A percentile compares a stretch with the other conserved stretches of the same genome.
phyloP scores from a whole-genome alignment of 1,139 yeast genomes.

The Yamadazyma sp. region DNA sequence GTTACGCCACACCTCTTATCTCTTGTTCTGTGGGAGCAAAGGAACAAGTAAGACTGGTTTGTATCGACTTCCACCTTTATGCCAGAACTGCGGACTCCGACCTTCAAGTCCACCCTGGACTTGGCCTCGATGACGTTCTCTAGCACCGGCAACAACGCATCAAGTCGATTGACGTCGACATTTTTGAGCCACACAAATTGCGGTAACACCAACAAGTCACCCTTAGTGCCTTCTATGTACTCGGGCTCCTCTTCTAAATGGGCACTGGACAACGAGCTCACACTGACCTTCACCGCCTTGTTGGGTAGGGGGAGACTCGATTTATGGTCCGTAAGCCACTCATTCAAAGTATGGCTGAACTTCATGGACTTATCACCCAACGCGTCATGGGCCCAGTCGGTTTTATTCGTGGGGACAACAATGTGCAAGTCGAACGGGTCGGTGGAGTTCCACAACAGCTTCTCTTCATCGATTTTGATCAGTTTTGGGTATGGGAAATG shows the following conservation, averaged over 20 bases:
- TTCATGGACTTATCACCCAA: constrained; percentile 47
- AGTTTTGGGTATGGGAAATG: constrained; percentile 55
- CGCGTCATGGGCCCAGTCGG: constrained; percentile 85
- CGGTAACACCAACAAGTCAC: constrained; percentile 71
- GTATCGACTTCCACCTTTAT: constrained; percentile 25
- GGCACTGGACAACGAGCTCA: constrained; percentile 46
- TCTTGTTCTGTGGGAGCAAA: constrained; percentile 88
- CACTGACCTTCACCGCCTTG: constrained; percentile 49
- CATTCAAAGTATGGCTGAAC: constrained; percentile 48
- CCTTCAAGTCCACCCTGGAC: constrained; percentile 6
- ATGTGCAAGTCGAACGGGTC: constrained; percentile 69
- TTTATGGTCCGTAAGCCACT: constrained; percentile 41
- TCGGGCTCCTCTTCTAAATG: constrained; percentile 40
- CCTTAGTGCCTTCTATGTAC: constrained; percentile 40
- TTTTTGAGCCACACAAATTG: constrained; percentile 71
- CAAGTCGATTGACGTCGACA: constrained; percentile 46
- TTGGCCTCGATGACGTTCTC: constrained; percentile 7
- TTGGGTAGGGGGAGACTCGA: constrained; percentile 17
- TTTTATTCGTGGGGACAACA: constrained; percentile 76
- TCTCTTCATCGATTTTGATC: constrained; percentile 47
- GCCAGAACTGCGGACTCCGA: constrained; percentile 3
- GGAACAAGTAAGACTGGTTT: constrained; percentile 59
- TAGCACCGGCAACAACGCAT: constrained; percentile 9
- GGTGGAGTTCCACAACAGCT: constrained; percentile 69
- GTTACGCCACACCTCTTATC: constrained; percentile 93